Evolutionary conservation across 2,329 filamentous ascomycete genomes (phyloP), one percentile per base, ranked within the genome.

Genomic region (Pyricularia sp.): DNA sequence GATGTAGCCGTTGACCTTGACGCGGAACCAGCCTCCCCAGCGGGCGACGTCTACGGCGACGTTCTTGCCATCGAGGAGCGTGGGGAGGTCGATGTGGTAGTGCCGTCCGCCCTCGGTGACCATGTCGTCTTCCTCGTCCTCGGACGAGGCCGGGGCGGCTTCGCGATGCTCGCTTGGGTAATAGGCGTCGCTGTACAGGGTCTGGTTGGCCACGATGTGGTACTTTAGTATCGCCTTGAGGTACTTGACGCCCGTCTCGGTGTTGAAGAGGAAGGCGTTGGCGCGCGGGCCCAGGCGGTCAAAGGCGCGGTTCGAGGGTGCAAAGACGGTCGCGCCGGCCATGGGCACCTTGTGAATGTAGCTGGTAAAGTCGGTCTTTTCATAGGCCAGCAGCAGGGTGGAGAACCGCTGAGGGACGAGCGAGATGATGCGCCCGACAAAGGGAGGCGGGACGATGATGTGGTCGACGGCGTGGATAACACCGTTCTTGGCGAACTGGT

Each of bases 241-340:
- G 73, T 91, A 96, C 74, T 87, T 87, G 68, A 82, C 79, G 1
- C 93, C 93, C 64, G 81, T 83, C 31, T 84, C 79, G 66, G 88
- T 90, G 74, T 82, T 83, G 81, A 97, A 97, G 4, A 97, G 80
- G 81, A 96, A 97, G 26, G 87, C 89, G 72, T 93, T 96, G 70
- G 88, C 84, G 65, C 74, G 80, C 0, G 84, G 82, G 0, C 91
- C 91, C 0, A 97, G 86, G 68, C 84, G 84, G 70, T 82, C 73
- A 78, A 93, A 96, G n/a, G 92, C 93, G 4, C 76, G 77, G 80
- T 97, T 96, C 60, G 83, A 85, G 0, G 93, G 92, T 0, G 89
- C 89, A 71, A 96, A 96, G 67, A 94, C 73, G 2, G 92, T 96
- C 53, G 86, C 85, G 44, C 91, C 91, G 2, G 78, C 75, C 44